Evolutionary conservation across 805 yeast species (phyloP).

Genomic region (Starmerella gropengiesseri): DNA sequence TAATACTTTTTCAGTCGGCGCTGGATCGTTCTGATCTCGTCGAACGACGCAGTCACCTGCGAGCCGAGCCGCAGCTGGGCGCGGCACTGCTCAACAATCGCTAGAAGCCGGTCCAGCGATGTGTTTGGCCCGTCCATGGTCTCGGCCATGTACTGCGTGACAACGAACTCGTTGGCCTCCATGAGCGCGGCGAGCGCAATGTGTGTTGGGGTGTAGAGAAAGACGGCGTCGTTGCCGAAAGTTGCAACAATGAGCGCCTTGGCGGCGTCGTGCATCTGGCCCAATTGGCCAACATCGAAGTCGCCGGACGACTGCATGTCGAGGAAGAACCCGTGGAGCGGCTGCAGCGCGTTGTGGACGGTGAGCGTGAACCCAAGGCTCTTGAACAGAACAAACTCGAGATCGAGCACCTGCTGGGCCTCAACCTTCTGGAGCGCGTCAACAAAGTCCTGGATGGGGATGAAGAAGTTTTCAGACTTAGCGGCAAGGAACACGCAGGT

Average conservation of each 20-base stretch:
- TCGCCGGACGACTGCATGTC: constrained; percentile 64
- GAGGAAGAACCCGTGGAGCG: constrained; percentile 87
- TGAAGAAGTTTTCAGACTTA: constrained; percentile 82
- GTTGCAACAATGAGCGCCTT: constrained; percentile 54
- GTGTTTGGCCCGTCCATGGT: constrained; percentile 33
- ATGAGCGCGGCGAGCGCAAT: constrained; percentile 81
- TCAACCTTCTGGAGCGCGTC: constrained; percentile 52
- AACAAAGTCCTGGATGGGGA: constrained; percentile 71
- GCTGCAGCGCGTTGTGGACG: constrained; percentile 80
- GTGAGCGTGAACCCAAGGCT: constrained; percentile 65
- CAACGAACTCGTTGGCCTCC: constrained; percentile 50
- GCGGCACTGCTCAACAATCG: constrained; percentile 26
- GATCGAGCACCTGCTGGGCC: constrained; percentile 46
- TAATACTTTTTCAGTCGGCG: constrained; percentile 28
- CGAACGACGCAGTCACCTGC: constrained; percentile 20
- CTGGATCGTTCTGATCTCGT: constrained; percentile 29
- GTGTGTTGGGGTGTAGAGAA: constrained; percentile 85
- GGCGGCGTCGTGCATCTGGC: constrained; percentile 60
- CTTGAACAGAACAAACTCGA: constrained; percentile 69
- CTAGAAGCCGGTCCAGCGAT: constrained; percentile 21
- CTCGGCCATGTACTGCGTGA: constrained; percentile 58
- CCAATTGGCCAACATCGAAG: constrained; percentile 38
- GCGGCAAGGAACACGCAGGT: constrained; percentile 85
- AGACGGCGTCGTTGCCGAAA: constrained; percentile 65
- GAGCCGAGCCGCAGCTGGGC: constrained; percentile 20